phyloP scores from a whole-genome alignment of 2,329 filamentous ascomycete species.

The Neonectria sp. region DNA sequence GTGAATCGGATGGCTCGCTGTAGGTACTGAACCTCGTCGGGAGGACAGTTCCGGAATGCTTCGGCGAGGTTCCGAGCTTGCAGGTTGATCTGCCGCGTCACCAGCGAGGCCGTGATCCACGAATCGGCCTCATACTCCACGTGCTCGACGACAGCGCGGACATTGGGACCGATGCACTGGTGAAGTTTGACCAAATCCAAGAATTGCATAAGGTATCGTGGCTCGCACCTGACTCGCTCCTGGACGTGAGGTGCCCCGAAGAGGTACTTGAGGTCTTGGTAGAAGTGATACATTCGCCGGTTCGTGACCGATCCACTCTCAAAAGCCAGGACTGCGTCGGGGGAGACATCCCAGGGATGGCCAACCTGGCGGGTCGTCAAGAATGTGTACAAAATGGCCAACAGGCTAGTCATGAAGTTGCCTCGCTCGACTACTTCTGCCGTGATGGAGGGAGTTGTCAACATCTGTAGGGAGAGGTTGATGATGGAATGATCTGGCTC shows the following conservation, averaged over 20 bases:
- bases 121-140: slow-evolving; percentile 98
- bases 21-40: slow-evolving; percentile 77
- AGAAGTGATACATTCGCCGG: slow-evolving; percentile 97
- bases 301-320: slow-evolving; percentile 97
- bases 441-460: slow-evolving; percentile 97
- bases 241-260: slow-evolving; percentile 92
- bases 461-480: slow-evolving; percentile 95
- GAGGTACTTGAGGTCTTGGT: slow-evolving; percentile 92
- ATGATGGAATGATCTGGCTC: slow-evolving; percentile 99
- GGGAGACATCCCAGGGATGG: slow-evolving; percentile 90
- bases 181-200: slow-evolving; percentile 95
- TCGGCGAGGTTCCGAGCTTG: slow-evolving; percentile 91
- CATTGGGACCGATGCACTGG: slow-evolving; percentile 96
- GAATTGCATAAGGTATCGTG: slow-evolving; percentile 93
- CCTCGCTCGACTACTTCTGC: slow-evolving; percentile 94
- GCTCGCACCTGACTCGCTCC: slow-evolving; percentile 84
- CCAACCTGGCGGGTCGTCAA: slow-evolving; percentile 96
- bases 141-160: slow-evolving; percentile 91
- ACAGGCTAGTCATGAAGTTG: slow-evolving; percentile 94
- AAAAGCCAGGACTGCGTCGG: slow-evolving; percentile 89
- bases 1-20: slow-evolving; percentile 80
- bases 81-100: slow-evolving; percentile 95
- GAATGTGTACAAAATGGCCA: slow-evolving; percentile 98
- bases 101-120: slow-evolving; percentile 96
- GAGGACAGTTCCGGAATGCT: slow-evolving; percentile 80